phyloP scores from a whole-genome alignment of 768 basidiomycete genomes.

The Leccinum rimulosum region DNA sequence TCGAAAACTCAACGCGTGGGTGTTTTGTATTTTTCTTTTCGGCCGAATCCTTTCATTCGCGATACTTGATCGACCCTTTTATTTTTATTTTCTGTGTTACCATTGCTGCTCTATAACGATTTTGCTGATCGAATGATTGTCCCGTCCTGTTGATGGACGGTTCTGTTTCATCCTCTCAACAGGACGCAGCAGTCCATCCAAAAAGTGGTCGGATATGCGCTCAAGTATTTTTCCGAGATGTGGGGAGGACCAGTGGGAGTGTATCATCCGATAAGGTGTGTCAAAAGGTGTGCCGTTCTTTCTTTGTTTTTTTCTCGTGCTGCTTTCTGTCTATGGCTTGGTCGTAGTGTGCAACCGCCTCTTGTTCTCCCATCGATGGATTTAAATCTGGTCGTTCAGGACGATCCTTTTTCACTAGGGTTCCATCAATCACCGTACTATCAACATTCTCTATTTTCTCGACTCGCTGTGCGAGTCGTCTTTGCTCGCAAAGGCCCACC shows the following conservation, averaged over 20 bases:
- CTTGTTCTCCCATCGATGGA: too few relatives aligned
- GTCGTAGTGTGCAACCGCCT: not conserved
- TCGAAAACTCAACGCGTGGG: slow-evolving; percentile 62
- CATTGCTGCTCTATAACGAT: too few relatives aligned
- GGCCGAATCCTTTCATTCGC: too few relatives aligned
- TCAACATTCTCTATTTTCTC: slow-evolving; percentile 90
- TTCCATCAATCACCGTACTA: slow-evolving; percentile 74
- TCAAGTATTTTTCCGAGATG: slow-evolving; percentile 80
- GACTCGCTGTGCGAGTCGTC: slow-evolving; percentile 85
- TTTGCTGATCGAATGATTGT: too few relatives aligned
- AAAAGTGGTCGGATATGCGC: slow-evolving; percentile 79
- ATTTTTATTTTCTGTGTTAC: too few relatives aligned
- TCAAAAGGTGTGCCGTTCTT: slow-evolving; percentile 59
- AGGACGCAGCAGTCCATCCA: slow-evolving; percentile 40
- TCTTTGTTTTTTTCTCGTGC: not conserved
- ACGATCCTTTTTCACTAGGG: slow-evolving; percentile 44
- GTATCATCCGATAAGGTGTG: slow-evolving; percentile 78
- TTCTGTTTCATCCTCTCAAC: too few relatives aligned
- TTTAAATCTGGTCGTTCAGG: not conserved
- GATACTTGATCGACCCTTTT: too few relatives aligned
- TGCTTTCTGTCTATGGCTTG: not conserved
- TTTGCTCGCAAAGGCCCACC: slow-evolving; percentile 61
- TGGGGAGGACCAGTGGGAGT: slow-evolving; percentile 94
- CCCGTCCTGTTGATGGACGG: too few relatives aligned
- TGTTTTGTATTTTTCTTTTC: slow-evolving; percentile 34